A percentile compares a stretch with the other conserved stretches of the same genome.
phyloP scores from a whole-genome alignment of 2,329 filamentous ascomycete species.

The Aspergillus novofumigatus region DNA sequence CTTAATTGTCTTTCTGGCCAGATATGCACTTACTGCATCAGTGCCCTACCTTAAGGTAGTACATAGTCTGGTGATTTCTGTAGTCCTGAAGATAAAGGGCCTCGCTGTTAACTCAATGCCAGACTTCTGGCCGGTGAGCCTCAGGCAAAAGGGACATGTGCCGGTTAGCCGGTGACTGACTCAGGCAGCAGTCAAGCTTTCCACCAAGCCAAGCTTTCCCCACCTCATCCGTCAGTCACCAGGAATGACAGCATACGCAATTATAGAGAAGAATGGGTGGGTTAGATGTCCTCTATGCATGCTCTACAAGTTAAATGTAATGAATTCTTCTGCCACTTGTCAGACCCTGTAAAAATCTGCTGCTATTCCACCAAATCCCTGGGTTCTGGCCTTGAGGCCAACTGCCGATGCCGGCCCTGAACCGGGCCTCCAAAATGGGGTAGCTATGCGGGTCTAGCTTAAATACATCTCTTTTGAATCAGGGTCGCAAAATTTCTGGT shows the following conservation, averaged over 20 bases:
- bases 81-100: too few species aligned
- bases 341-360: not conserved
- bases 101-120: too few species aligned
- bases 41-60: too few species aligned
- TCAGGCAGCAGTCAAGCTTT: not conserved
- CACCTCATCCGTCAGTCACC: too few species aligned
- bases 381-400: too few species aligned
- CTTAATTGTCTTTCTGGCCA: too few species aligned
- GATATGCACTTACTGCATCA: too few species aligned
- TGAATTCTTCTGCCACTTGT: not conserved
- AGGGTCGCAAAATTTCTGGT: not conserved
- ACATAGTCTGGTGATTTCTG: too few species aligned
- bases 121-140: too few species aligned
- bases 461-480: not conserved
- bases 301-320: not conserved
- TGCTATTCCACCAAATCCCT: not conserved
- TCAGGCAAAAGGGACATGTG: too few species aligned
- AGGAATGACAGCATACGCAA: not conserved
- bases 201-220: not conserved
- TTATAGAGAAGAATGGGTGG: not conserved
- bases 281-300: too few species aligned
- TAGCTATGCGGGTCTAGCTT: not conserved
- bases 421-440: not conserved
- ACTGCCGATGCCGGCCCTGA: not conserved
- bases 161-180: not conserved